Percentiles rank a stretch among this genome's conserved stretches.
Evolutionary conservation across 2,329 filamentous ascomycete species (phyloP).

Genomic region (Pseudogymnoascus sp.): DNA sequence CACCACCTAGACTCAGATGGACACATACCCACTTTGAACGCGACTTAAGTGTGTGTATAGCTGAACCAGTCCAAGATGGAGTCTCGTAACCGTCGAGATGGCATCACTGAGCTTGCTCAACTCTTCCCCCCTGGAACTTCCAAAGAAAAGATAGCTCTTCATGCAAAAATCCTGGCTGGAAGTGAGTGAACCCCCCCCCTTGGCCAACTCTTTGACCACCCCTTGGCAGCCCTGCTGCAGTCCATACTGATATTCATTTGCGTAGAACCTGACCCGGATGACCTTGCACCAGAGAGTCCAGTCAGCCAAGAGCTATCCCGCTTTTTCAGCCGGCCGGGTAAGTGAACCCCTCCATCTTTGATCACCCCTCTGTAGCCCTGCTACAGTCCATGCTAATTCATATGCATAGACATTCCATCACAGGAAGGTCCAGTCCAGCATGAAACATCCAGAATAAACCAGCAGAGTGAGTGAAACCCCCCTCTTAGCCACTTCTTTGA

Average conservation of each 20-base stretch:
- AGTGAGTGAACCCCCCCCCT: conserved; percentile 17
- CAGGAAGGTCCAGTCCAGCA: not conserved
- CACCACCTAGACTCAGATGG: not conserved
- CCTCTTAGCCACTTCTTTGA: too few relatives aligned
- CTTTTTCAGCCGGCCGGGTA: not conserved
- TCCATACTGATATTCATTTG: not conserved
- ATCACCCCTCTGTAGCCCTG: conserved; percentile 3
- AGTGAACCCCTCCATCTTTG: conserved; percentile 14
- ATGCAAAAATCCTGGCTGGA: conserved; percentile 18
- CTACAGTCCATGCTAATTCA: not conserved
- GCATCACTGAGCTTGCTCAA: not conserved
- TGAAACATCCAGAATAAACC: not conserved
- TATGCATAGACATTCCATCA: not conserved
- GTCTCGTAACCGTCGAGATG: not conserved
- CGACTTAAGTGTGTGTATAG: not conserved
- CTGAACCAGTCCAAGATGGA: not conserved
- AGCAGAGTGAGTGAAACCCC: conserved; percentile 14
- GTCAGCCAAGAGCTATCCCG: too few relatives aligned
- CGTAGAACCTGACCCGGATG: not conserved
- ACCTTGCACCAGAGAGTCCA: too few relatives aligned
- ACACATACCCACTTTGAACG: not conserved
- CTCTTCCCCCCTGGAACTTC: not conserved
- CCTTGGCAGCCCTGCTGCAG: conserved; percentile 1
- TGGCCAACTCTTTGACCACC: not conserved
- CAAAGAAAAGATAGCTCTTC: conserved; percentile 18